Conservation (phyloP, 2,329 filamentous ascomycete genomes). For the Juglanconis sp. region DNA sequence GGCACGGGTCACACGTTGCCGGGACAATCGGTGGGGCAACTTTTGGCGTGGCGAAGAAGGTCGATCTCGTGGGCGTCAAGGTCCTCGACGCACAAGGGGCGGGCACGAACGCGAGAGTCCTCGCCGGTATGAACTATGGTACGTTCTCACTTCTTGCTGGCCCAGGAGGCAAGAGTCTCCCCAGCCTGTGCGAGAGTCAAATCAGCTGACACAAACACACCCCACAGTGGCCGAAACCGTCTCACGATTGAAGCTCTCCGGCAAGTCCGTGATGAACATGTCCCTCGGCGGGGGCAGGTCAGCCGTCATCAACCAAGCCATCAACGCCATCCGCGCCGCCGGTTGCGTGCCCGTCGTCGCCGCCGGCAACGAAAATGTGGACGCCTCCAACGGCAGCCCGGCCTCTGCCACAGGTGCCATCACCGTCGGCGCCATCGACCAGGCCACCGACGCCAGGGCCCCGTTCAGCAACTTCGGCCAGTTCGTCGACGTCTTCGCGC, state of each 20-base stretch:
- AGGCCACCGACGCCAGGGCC: constrained; percentile 44
- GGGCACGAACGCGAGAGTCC: constrained; percentile 49
- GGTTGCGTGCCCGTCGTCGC: constrained; percentile 58
- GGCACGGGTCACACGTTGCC: constrained; percentile 63
- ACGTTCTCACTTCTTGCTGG: constrained; percentile 17
- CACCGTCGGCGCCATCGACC: constrained; percentile 58
- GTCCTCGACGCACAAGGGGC: constrained; percentile 50
- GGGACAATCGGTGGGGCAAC: constrained; percentile 59
- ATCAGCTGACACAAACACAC: neutral
- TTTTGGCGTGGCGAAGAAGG: constrained; percentile 61
- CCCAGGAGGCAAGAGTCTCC: neutral
- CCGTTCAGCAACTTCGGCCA: constrained; percentile 58
- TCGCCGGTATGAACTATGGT: constrained; percentile 57
- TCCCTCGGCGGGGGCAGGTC: constrained; percentile 52
- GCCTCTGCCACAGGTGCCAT: constrained; percentile 55
- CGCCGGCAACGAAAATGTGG: constrained; percentile 55
- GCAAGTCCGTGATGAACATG: constrained; percentile 62
- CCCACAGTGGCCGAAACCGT: constrained; percentile 43
- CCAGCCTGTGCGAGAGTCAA: neutral
- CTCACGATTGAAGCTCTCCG: constrained; percentile 35
- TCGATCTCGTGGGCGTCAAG: constrained; percentile 56
- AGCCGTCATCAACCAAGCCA: constrained; percentile 52
- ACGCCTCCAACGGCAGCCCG: constrained; percentile 50
- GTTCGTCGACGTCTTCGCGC: constrained; percentile 52
- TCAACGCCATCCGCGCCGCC: constrained; percentile 44